Percentiles rank a stretch among this genome's conserved stretches.
phyloP scores from a whole-genome alignment of 805 yeast genomes.

The Spathaspora arborariae region DNA sequence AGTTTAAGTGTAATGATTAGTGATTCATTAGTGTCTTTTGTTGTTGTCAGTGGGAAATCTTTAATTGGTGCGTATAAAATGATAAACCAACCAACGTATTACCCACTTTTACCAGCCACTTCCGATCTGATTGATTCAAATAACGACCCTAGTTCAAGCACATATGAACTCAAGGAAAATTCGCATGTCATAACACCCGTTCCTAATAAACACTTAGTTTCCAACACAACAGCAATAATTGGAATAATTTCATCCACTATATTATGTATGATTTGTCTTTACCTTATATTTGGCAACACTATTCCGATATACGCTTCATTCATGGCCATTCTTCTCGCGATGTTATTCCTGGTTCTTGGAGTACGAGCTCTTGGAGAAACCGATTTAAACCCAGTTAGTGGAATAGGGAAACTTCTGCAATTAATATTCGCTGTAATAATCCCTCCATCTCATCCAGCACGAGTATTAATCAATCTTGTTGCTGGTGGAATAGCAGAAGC shows the following conservation, averaged over 20 bases:
- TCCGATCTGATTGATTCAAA: constrained; percentile 1
- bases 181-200: not conserved
- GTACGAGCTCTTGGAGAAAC: constrained; percentile 96
- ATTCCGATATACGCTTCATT: constrained; percentile 70
- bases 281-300: constrained; percentile 62
- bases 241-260: constrained; percentile 69
- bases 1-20: constrained; percentile 90
- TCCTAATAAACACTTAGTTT: constrained; percentile 43
- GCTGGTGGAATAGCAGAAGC: constrained; percentile 99
- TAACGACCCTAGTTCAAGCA: constrained; percentile 6
- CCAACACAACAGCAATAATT: constrained; percentile 41
- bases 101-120: constrained; percentile 2
- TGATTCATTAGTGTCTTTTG: constrained; percentile 80
- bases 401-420: constrained; percentile 93
- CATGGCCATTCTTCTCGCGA: constrained; percentile 68
- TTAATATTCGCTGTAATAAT: constrained; percentile 78
- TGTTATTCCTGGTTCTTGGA: constrained; percentile 78
- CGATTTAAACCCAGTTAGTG: constrained; percentile 93
- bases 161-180: constrained; percentile 1
- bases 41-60: constrained; percentile 54
- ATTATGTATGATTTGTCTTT: constrained; percentile 62
- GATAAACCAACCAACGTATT: not conserved
- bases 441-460: constrained; percentile 72
- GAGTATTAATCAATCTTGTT: constrained; percentile 77
- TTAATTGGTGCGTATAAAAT: constrained; percentile 7